Base-by-base conservation (phyloP, 2,329 filamentous ascomycete genomes). In the Colletotrichum simmondsii region DNA sequence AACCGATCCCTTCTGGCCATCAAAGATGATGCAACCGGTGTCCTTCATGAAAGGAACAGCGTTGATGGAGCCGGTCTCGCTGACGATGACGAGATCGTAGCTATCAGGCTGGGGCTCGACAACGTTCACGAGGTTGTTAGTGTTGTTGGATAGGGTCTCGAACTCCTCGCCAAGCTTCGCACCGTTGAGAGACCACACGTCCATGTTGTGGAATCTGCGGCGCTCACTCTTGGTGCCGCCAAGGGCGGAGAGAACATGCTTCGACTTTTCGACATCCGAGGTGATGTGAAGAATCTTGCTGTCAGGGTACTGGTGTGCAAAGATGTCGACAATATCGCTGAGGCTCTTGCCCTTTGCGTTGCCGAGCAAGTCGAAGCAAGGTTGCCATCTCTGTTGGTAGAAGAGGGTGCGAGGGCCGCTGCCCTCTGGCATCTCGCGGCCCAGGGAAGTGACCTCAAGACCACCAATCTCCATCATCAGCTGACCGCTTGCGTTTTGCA, bases 361-460 rank as follows among this genome's bases (percentile, higher is more conserved):
- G 12, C 72, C 64, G 62, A 78, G 68, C 68, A 76, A 73, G 24
- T 77, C 75, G 54, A 78, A 77, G 66, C 65, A 76, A 16, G 76
- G 76, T 68, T 77, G 74, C 77, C 77, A 77, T 56, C 75, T 68
- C 72, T 76, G 75, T 24, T 73, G 64, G 66, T 76, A 78, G 59
- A 78, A 78, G 8, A 78, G 70, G 3, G 76, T 75, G 26, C 77
- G 76, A 3, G 75, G 75, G 8, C 66, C 74, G 26, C 76, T 67
- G 24, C 72, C 73, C 14, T 75, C 74, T 12, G 72, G 65, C 14
- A 75, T 72, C 35, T 76, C 75, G 6, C 74, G 72, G 24, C 76
- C 77, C 5, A 77, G 74, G 19, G 76, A 75, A 2, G 77, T 77
- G 10, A 78, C 75, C 35, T 76, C 75, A 2, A 78, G 73, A 3